Evolutionary conservation across 2,329 filamentous ascomycete genomes (phyloP).

Genomic region (Nothopassalora personata): DNA sequence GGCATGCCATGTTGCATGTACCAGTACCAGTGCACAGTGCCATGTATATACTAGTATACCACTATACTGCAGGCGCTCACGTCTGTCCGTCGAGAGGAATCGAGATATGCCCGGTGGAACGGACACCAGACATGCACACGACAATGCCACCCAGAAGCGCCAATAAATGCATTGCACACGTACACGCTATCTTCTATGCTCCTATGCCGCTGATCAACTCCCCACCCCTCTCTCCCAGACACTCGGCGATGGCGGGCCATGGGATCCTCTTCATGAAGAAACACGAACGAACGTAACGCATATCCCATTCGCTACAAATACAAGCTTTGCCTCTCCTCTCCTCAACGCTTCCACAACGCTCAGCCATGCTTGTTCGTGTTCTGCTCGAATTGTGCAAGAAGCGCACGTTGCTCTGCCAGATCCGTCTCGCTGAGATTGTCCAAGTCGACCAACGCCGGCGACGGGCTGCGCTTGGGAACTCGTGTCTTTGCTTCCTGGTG

Average conservation of each 20-base stretch:
- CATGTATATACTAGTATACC: too few species aligned
- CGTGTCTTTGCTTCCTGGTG: too few species aligned
- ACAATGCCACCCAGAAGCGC: too few species aligned
- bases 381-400: not conserved
- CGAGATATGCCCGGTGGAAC: too few species aligned
- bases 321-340: not conserved
- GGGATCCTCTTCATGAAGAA: not conserved
- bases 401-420: not conserved
- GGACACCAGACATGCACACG: too few species aligned
- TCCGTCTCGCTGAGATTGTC: not conserved
- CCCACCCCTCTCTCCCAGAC: not conserved
- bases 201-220: not conserved
- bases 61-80: too few species aligned
- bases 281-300: not conserved
- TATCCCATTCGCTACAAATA: not conserved
- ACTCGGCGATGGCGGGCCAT: not conserved
- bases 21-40: too few species aligned
- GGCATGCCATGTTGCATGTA: not conserved
- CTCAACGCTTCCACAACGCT: not conserved
- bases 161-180: not conserved
- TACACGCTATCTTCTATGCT: not conserved
- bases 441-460: not conserved
- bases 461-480: too few species aligned
- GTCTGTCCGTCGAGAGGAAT: too few species aligned
- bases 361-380: not conserved